These are phyloP conservation scores for Ogataea pignaliae DNA, from an alignment of 805 yeast genomes.

Conservation along the genomic window DNA sequence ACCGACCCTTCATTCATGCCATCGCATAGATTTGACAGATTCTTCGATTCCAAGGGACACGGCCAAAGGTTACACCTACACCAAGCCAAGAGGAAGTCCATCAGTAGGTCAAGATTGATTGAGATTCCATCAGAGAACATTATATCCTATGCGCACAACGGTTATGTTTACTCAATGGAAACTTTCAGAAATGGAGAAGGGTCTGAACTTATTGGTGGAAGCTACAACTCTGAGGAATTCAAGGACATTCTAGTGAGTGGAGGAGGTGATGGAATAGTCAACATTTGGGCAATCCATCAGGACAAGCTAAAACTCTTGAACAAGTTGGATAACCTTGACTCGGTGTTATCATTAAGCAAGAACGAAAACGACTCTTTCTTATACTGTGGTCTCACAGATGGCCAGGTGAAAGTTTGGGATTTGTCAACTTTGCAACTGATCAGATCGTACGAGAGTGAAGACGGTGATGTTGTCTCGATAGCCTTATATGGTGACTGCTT, in stretches of 20 bases:
- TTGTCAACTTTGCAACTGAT: conserved; percentile 71
- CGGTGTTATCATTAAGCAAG: conserved; percentile 66
- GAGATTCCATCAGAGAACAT: conserved; percentile 68
- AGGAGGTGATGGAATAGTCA: conserved; percentile 90
- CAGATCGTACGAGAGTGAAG: conserved; percentile 37
- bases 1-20: conserved; percentile 42
- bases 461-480: conserved; percentile 56
- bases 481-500: conserved; percentile 53
- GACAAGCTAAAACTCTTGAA: conserved; percentile 25
- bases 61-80: conserved; percentile 31
- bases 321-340: conserved; percentile 57
- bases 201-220: conserved; percentile 16
- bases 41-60: conserved; percentile 88
- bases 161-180: conserved; percentile 75
- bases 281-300: conserved; percentile 60
- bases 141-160: conserved; percentile 83
- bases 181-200: conserved; percentile 22
- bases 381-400: conserved; percentile 77
- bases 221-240: conserved; percentile 21
- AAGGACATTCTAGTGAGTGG: conserved; percentile 53
- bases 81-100: conserved; percentile 17
- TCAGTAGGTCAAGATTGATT: conserved; percentile 36
- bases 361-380: conserved; percentile 60
- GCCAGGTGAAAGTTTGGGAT: conserved; percentile 82
- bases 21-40: conserved; percentile 69